Percentiles rank a stretch among this genome's conserved stretches.
Evolutionary conservation across 805 yeast genomes (phyloP).

Genomic region (Kazachstania viticola): DNA sequence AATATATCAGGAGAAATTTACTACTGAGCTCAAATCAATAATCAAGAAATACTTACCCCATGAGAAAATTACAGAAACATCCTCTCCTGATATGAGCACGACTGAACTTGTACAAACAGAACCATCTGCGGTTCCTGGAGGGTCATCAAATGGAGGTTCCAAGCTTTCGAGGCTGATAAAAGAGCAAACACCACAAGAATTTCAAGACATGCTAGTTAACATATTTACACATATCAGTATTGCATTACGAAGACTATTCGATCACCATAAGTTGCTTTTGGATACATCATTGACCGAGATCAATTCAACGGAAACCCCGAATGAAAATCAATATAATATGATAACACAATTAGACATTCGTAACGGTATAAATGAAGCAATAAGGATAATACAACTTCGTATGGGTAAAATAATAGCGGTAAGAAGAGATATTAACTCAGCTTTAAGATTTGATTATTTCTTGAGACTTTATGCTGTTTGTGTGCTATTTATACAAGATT

Average conservation of each 20-base stretch:
- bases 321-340: constrained; percentile 24
- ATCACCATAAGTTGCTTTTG: constrained; percentile 69
- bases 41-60: constrained; percentile 57
- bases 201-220: constrained; percentile 53
- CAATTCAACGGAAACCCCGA: constrained; percentile 6
- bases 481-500: constrained; percentile 63
- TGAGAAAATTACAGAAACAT: constrained; percentile 18
- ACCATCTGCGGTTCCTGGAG: not conserved
- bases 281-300: constrained; percentile 50
- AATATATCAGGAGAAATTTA: constrained; percentile 53
- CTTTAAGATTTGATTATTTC: constrained; percentile 48
- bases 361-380: constrained; percentile 50
- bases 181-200: constrained; percentile 60
- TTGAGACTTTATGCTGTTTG: constrained; percentile 54
- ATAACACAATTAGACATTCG: constrained; percentile 58
- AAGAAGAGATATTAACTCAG: constrained; percentile 59
- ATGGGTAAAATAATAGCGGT: constrained; percentile 69
- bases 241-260: constrained; percentile 57
- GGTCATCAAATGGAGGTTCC: constrained; percentile 18
- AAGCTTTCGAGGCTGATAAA: constrained; percentile 40
- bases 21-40: constrained; percentile 59
- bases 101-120: constrained; percentile 1
- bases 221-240: constrained; percentile 59
- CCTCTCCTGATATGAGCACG: no score
- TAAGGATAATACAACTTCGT: constrained; percentile 62